Evolutionary conservation across 2,329 filamentous ascomycete species (phyloP).

Genomic region (Trichoderma koningiopsis): DNA sequence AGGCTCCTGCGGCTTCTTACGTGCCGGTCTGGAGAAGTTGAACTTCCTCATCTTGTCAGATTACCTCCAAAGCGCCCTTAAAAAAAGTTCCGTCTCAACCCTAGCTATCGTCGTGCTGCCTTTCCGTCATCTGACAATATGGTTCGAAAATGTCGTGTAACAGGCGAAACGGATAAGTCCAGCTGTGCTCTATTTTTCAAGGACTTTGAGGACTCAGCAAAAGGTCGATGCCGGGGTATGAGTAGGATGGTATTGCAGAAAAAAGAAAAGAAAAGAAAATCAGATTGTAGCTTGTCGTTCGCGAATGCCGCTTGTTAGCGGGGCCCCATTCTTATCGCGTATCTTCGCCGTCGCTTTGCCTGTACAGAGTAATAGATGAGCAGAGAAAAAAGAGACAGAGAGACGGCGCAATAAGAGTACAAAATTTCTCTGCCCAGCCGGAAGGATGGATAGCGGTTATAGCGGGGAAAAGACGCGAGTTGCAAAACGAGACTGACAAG

Average conservation of each 20-base stretch:
- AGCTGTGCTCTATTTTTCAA: not conserved
- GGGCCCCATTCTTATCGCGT: slow-evolving; percentile 10
- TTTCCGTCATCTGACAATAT: slow-evolving; percentile 19
- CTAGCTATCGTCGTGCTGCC: slow-evolving; percentile 8
- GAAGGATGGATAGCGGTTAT: slow-evolving; percentile 5
- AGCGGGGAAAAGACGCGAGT: slow-evolving; percentile 19
- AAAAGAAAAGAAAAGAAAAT: not conserved
- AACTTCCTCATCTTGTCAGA: slow-evolving; percentile 47
- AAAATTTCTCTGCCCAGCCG: not conserved
- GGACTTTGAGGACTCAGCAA: not conserved
- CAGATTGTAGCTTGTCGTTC: not conserved
- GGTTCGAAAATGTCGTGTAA: not conserved
- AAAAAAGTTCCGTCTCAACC: slow-evolving; percentile 21
- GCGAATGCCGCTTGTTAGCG: slow-evolving; percentile 20
- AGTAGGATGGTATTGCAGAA: not conserved
- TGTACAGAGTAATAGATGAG: not conserved
- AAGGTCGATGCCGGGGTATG: not conserved
- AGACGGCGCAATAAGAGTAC: not conserved
- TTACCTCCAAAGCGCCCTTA: slow-evolving; percentile 9
- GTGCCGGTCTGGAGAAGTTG: slow-evolving; percentile 51
- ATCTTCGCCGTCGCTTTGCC: not conserved
- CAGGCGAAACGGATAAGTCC: not conserved
- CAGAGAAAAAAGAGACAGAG: not conserved
- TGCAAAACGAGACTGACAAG: slow-evolving; percentile 19
- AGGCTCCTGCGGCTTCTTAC: slow-evolving; percentile 45